Conservation (phyloP, 73 alveolate genomes). For the Paramecium pentaurelia region DNA sequence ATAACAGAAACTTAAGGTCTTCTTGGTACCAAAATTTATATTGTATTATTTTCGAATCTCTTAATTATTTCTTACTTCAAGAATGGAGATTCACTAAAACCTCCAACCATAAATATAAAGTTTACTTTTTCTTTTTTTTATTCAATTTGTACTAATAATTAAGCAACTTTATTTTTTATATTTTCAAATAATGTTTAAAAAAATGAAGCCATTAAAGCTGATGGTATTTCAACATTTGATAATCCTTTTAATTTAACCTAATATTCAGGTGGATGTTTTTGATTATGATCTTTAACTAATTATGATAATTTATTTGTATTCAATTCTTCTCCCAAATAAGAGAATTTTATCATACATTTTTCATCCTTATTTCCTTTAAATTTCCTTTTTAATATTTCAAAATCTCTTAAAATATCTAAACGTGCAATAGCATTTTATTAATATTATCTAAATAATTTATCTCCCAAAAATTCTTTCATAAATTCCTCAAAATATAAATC, state of each 20-base stretch:
- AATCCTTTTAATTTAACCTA: slow-evolving; percentile 92
- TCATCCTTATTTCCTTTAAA: slow-evolving; percentile 92
- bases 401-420: slow-evolving; percentile 93
- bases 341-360: slow-evolving; percentile 87
- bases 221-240: slow-evolving; percentile 89
- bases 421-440: slow-evolving; percentile 91
- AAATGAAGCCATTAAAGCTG: slow-evolving; percentile 90
- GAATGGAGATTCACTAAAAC: slow-evolving; percentile 96
- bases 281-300: slow-evolving; percentile 84
- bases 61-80: slow-evolving; percentile 93
- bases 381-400: slow-evolving; percentile 95
- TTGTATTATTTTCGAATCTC: slow-evolving; percentile 84
- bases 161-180: slow-evolving; percentile 87
- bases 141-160: slow-evolving; percentile 80
- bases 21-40: slow-evolving; percentile 94
- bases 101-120: slow-evolving; percentile 98
- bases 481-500: slow-evolving; percentile 94
- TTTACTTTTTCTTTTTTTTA: slow-evolving; percentile 84
- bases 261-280: slow-evolving; percentile 75
- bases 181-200: slow-evolving; percentile 93
- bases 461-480: slow-evolving; percentile 91
- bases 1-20: slow-evolving; percentile 98
- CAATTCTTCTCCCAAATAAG: slow-evolving; percentile 94
- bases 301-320: slow-evolving; percentile 75
- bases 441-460: slow-evolving; percentile 78